These are phyloP conservation scores for Euphorbia pulcherrima DNA, from an alignment of 345 rosid genomes.

Conservation along the genomic window DNA sequence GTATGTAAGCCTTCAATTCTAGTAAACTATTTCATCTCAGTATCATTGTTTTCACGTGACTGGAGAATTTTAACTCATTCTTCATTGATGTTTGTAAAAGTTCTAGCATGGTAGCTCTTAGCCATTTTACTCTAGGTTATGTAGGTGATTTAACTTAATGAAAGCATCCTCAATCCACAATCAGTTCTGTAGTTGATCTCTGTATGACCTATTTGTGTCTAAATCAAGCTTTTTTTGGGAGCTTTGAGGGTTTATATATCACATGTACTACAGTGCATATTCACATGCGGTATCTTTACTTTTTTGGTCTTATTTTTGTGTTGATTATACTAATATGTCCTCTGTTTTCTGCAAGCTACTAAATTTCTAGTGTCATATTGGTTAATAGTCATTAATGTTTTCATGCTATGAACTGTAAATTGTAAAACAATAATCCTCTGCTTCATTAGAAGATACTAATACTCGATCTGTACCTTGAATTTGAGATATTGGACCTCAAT, in stretches of 20 bases:
- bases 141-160: not conserved
- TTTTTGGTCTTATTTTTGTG: not conserved
- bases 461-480: not conserved
- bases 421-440: not conserved
- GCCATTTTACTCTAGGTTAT: not conserved
- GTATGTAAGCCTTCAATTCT: conserved; percentile 40
- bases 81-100: not conserved
- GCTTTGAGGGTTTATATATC: not conserved
- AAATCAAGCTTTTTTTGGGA: not conserved
- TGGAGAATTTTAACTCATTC: not conserved
- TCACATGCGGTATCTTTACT: not conserved
- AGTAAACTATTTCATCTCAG: not conserved
- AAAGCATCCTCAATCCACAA: too few species aligned
- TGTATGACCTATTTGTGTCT: not conserved
- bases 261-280: not conserved
- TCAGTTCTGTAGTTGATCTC: not conserved
- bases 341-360: too few species aligned
- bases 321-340: too few species aligned
- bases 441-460: not conserved
- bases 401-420: not conserved
- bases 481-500: not conserved
- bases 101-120: not conserved
- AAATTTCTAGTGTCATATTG: not conserved
- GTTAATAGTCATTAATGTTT: not conserved
- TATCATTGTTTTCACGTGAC: not conserved